Percentiles rank a stretch among this genome's conserved stretches.
phyloP scores from a whole-genome alignment of 1,284 basidiomycete genomes.

The Salmacisia buchloeana region DNA sequence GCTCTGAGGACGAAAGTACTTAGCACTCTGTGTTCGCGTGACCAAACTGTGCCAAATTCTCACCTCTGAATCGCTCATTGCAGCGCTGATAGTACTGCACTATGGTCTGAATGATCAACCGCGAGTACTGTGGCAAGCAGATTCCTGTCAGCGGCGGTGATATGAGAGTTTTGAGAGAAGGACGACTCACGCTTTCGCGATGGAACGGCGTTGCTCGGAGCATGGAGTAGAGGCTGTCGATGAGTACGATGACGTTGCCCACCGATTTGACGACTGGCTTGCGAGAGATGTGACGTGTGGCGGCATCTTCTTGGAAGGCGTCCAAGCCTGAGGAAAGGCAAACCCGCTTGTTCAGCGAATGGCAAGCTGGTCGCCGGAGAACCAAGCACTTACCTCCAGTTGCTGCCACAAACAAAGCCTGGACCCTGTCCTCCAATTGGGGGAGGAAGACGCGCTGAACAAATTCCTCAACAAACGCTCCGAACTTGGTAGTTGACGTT shows the following conservation, averaged over 20 bases:
- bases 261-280: constrained; percentile 78
- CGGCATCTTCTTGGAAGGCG: constrained; percentile 60
- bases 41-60: no score
- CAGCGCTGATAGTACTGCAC: constrained; percentile 95
- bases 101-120: constrained; percentile 89
- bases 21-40: no score
- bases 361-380: no score
- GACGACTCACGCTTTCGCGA: constrained; percentile 61
- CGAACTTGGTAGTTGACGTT: constrained; percentile 55
- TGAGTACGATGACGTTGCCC: constrained; percentile 77
- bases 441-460: constrained; percentile 88
- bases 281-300: constrained; percentile 61
- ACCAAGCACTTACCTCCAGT: constrained; percentile 4
- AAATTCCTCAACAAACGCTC: constrained; percentile 81
- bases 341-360: no score
- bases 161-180: background rate
- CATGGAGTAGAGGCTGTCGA: constrained; percentile 89
- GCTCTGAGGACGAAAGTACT: background rate
- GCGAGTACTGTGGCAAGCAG: constrained; percentile 56
- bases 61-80: constrained; percentile 73
- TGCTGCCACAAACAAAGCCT: constrained; percentile 26
- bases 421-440: constrained; percentile 87
- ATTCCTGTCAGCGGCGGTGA: background rate
- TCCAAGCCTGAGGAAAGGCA: constrained; percentile 53
- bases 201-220: constrained; percentile 91